Evolutionary conservation across 2,329 filamentous ascomycete genomes (phyloP), one percentile per base, ranked within the genome.

Genomic region (Colletotrichum orbiculare): DNA sequence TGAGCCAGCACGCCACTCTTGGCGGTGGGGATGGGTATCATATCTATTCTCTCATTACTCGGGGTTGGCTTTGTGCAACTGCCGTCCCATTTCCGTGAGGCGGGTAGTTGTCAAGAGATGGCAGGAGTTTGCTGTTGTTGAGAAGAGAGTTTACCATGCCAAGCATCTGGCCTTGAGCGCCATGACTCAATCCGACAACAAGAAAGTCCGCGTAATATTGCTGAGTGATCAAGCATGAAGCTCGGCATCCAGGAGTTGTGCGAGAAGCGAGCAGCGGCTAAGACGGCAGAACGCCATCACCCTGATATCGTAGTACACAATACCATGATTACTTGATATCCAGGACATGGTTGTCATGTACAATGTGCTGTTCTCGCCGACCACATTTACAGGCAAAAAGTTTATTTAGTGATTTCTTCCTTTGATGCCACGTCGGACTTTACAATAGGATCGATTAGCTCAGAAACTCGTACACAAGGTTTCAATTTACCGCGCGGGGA

Each of bases 11-110:
- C 11, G 25, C 25, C 25, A 25, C 25, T 25, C 25, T 25, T 5
- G 25, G 25, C 25, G 25, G 37, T 15, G 46, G 25, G 47, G n/a
- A 25, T n/a, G n/a, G 12, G 37, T 55, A 15, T 47, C 39, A 47
- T 53, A 42, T 62, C 47, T 47, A 62, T 56, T 41, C 11, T 43
- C 33, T n/a, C 42, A 34, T 42, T 38, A 46, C 17, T 38, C n/a
- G 17, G 8, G 12, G 15, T 6, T 4, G 11, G 4, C 13, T 11
- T 11, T 15, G 8, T 11, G 10, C n/a, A 39, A 60, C 2, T 60
- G 45, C 43, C 49, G 39, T 45, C 25, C 25, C 25, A 1, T 25
- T 49, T 55, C 34, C 9, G 3, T 17, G n/a, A 4, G 11, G 33
- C 11, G 25, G 10, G 49, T 54, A 45, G 6, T 45, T 38, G 13